phyloP scores from a whole-genome alignment of 129 eudicot genomes.

The Lactuca sativa region DNA sequence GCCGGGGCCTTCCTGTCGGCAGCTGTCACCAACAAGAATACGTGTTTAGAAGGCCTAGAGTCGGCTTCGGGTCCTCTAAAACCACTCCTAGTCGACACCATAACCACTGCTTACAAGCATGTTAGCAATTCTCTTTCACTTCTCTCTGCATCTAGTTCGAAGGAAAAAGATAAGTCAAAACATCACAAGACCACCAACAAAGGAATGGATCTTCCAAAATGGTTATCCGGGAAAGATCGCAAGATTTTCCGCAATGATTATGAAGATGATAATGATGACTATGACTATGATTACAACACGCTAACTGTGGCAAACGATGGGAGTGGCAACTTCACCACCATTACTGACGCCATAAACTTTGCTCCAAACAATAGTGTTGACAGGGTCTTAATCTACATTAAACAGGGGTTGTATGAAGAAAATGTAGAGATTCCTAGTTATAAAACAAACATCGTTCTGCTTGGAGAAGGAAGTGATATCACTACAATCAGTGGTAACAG shows the following conservation, averaged over 20 bases:
- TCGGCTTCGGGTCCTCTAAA: constrained; percentile 73
- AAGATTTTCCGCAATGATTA: constrained; percentile 26
- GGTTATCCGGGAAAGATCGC: constrained; percentile 40
- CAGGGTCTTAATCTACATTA: constrained; percentile 53
- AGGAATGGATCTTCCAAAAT: constrained; percentile 21
- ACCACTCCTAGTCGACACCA: constrained; percentile 43
- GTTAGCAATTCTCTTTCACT: constrained; percentile 74
- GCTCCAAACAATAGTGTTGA: constrained; percentile 78
- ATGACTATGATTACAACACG: constrained; percentile 13
- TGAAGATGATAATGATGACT: constrained; percentile 14
- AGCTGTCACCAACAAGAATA: constrained; percentile 73
- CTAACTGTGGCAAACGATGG: constrained; percentile 80
- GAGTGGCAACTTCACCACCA: constrained; percentile 65
- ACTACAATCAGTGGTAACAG: constrained; percentile 65
- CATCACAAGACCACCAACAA: not conserved
- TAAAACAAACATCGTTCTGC: constrained; percentile 69
- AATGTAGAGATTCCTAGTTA: constrained; percentile 71
- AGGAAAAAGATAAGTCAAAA: not conserved
- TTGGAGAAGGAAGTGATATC: constrained; percentile 79
- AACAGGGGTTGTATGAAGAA: constrained; percentile 66
- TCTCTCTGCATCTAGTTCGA: constrained; percentile 14
- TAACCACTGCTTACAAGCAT: constrained; percentile 46
- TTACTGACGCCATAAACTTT: constrained; percentile 61
- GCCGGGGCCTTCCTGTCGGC: constrained; percentile 71
- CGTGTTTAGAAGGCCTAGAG: constrained; percentile 82